Percentiles rank a stretch among this genome's conserved stretches.
phyloP scores from a whole-genome alignment of 768 basidiomycete species.

The Hygrocybe coccinea region DNA sequence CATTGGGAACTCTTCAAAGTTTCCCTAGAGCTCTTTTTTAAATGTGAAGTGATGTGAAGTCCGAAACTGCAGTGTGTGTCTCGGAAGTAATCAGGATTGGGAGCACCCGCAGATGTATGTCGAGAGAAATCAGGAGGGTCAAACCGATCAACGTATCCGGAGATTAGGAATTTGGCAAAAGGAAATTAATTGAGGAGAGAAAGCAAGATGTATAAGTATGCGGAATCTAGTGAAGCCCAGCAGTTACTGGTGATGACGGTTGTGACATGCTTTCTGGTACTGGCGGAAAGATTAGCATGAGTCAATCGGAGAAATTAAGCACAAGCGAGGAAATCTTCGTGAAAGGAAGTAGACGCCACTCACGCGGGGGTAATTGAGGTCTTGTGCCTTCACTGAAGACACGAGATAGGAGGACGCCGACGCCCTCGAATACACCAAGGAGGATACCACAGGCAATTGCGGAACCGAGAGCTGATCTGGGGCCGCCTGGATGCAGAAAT shows the following conservation, averaged over 20 bases:
- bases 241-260: slow-evolving; percentile 35
- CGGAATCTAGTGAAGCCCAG: slow-evolving; percentile 45
- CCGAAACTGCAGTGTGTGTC: no score
- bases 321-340: neutral
- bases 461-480: slow-evolving; percentile 84
- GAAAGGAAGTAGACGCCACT: slow-evolving; percentile 34
- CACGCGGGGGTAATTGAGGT: slow-evolving; percentile 76
- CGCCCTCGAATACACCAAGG: slow-evolving; percentile 90
- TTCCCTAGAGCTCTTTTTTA: no score
- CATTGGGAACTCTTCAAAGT: no score
- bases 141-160: no score
- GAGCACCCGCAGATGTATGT: no score
- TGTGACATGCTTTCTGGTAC: slow-evolving; percentile 57
- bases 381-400: slow-evolving; percentile 81
- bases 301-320: neutral
- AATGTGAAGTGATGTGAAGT: no score
- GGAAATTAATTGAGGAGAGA: slow-evolving; percentile 16
- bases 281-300: slow-evolving; percentile 13
- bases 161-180: neutral
- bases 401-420: slow-evolving; percentile 86
- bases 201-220: slow-evolving; percentile 32
- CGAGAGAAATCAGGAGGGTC: no score
- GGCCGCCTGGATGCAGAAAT: slow-evolving; percentile 62
- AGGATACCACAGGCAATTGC: slow-evolving; percentile 95
- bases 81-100: no score